A percentile compares a stretch with the other conserved stretches of the same genome.
Conservation (phyloP, 495 filamentous ascomycete species). For the Tuber melanosporum region DNA sequence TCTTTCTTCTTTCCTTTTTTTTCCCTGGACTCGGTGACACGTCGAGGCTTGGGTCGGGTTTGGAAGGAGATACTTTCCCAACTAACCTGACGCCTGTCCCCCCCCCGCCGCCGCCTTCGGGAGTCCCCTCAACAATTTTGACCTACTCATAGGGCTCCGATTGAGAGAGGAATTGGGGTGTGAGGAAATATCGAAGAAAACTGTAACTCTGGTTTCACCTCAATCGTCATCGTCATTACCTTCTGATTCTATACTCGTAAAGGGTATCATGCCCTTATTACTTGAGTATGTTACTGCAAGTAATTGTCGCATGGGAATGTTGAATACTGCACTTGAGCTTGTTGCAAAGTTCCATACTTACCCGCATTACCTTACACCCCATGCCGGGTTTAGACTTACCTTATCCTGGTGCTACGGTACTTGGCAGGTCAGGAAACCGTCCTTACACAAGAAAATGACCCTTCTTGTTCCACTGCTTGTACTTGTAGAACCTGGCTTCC, state of each 20-base stretch:
- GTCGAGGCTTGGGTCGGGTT: background rate
- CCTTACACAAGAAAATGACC: background rate
- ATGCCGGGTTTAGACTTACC: background rate
- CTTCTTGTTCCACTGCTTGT: background rate
- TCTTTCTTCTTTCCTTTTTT: background rate
- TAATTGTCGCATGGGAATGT: background rate
- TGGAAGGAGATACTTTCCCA: background rate
- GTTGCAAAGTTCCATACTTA: background rate
- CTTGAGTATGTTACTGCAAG: background rate
- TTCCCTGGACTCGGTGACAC: background rate
- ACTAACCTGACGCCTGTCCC: no score
- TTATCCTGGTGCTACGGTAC: background rate
- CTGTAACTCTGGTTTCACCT: background rate
- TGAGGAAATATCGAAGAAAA: slow-evolving; percentile 1
- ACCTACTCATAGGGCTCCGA: background rate
- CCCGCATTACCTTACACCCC: background rate
- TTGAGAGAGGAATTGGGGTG: background rate
- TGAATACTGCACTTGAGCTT: background rate
- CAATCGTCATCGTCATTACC: slow-evolving; percentile 3
- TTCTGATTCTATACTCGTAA: background rate
- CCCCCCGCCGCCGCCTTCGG: background rate
- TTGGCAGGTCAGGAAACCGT: background rate
- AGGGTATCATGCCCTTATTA: background rate
- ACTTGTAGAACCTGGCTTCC: background rate
- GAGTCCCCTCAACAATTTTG: background rate